These are phyloP conservation scores for Groenewaldozyma salmanticensis DNA, from an alignment of 805 yeast species.

Conservation along the genomic window DNA sequence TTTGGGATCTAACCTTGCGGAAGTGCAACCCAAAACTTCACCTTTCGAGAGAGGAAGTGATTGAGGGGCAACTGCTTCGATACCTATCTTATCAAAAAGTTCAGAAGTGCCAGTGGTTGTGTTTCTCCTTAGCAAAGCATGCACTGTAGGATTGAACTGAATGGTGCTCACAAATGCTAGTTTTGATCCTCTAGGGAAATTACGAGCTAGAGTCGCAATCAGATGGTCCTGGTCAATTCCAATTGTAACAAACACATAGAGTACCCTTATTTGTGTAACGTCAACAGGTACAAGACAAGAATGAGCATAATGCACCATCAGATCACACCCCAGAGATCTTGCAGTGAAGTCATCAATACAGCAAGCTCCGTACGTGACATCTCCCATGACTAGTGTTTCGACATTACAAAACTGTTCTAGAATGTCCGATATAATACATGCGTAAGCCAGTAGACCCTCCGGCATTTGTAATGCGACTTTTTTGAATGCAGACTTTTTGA, in stretches of 20 bases:
- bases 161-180: constrained; percentile 91
- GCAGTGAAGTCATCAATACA: constrained; percentile 97
- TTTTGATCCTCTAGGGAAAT: constrained; percentile 53
- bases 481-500: constrained; percentile 60
- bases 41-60: constrained; percentile 89
- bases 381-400: constrained; percentile 94
- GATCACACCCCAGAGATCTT: constrained; percentile 83
- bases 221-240: constrained; percentile 77
- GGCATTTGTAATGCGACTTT: constrained; percentile 96
- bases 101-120: too few species aligned
- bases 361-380: constrained; percentile 97
- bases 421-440: constrained; percentile 84
- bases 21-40: constrained; percentile 93
- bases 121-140: constrained; percentile 51
- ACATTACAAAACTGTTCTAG: constrained; percentile 79
- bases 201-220: constrained; percentile 60
- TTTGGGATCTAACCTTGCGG: constrained; percentile 51
- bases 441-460: constrained; percentile 83
- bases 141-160: constrained; percentile 92
- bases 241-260: constrained; percentile 93
- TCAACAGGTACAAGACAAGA: constrained; percentile 95
- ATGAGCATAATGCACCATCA: constrained; percentile 93
- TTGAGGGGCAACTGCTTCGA: constrained; percentile 77
- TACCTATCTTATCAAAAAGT: constrained; percentile 33
- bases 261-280: constrained; percentile 77